These are phyloP conservation scores for Elaeis oleifera DNA, from an alignment of 202 grass and related monocot genomes.

Conservation along the genomic window DNA sequence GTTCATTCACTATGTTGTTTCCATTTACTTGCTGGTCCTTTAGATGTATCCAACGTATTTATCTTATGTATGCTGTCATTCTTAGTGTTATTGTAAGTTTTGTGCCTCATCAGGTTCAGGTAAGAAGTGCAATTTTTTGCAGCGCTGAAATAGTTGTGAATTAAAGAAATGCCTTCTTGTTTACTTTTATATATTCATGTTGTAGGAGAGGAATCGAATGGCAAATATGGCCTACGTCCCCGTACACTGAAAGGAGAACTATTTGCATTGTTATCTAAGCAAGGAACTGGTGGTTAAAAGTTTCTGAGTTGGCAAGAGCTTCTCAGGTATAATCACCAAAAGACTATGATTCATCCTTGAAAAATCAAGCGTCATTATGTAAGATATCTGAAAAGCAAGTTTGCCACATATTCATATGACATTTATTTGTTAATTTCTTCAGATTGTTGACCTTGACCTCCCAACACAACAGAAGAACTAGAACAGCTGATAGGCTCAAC, in stretches of 20 bases:
- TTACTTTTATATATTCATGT: not conserved
- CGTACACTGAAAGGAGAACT: slow-evolving; percentile 84
- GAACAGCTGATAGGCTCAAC: slow-evolving; percentile 63
- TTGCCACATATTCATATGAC: not conserved
- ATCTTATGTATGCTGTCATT: too few relatives aligned
- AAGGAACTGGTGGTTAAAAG: slow-evolving; percentile 74
- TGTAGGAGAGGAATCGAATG: slow-evolving; percentile 91
- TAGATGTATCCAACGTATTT: too few relatives aligned
- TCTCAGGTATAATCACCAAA: slow-evolving; percentile 44
- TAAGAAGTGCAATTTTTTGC: too few relatives aligned
- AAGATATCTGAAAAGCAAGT: too few relatives aligned
- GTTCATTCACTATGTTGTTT: too few relatives aligned
- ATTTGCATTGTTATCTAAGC: slow-evolving; percentile 75
- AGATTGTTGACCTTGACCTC: slow-evolving; percentile 62
- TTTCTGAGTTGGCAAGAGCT: slow-evolving; percentile 64
- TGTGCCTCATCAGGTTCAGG: too few relatives aligned
- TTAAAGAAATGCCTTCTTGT: not conserved
- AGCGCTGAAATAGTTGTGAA: too few relatives aligned
- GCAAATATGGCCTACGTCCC: slow-evolving; percentile 77
- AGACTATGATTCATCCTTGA: not conserved
- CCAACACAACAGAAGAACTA: slow-evolving; percentile 38
- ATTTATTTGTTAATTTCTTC: slow-evolving; percentile 32
- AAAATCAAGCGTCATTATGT: too few relatives aligned
- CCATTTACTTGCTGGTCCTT: too few relatives aligned
- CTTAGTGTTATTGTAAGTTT: too few relatives aligned